phyloP scores from a whole-genome alignment of 2,329 filamentous ascomycete species.

The Dactylellina leptospora region DNA sequence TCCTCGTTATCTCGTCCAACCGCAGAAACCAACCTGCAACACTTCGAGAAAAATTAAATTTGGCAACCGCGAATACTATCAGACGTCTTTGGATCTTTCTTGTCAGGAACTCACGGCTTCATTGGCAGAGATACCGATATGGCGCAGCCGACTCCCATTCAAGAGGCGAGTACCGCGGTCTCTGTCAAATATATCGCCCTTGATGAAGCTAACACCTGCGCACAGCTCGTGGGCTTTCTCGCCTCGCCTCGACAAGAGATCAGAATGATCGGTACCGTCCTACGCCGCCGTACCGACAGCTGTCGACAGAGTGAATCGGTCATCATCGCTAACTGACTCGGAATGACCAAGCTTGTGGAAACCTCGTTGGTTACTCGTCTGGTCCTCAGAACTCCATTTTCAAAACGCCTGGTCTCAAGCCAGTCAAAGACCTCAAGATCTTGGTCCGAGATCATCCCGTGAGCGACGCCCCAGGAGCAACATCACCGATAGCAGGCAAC shows the following conservation, averaged over 20 bases:
- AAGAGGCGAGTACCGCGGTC: conserved; percentile 23
- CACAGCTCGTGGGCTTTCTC: conserved; percentile 88
- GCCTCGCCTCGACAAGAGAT: conserved; percentile 91
- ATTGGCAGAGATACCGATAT: conserved; percentile 22
- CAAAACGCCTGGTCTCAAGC: conserved; percentile 79
- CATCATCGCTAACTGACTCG: conserved; percentile 36
- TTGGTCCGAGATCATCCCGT: conserved; percentile 84
- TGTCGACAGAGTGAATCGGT: neutral
- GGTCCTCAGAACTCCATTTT: conserved; percentile 78
- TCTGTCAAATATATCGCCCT: neutral
- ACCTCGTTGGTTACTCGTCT: conserved; percentile 83
- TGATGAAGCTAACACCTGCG: too few species aligned
- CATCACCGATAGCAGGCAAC: neutral
- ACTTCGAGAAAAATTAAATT: conserved; percentile 20
- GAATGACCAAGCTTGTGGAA: conserved; percentile 64
- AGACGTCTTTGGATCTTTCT: neutral
- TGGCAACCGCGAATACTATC: conserved; percentile 1
- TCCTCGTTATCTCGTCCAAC: neutral
- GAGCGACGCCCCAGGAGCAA: conserved; percentile 58
- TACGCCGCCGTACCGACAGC: neutral
- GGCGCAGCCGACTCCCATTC: conserved; percentile 39
- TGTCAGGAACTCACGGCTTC: too few species aligned
- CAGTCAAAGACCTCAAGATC: conserved; percentile 86
- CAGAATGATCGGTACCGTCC: conserved; percentile 73
- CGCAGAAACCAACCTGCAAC: too few species aligned